Evolutionary conservation across 768 basidiomycete species (phyloP), one percentile per base, ranked within the genome.

Genomic region (Rickenella mellea): DNA sequence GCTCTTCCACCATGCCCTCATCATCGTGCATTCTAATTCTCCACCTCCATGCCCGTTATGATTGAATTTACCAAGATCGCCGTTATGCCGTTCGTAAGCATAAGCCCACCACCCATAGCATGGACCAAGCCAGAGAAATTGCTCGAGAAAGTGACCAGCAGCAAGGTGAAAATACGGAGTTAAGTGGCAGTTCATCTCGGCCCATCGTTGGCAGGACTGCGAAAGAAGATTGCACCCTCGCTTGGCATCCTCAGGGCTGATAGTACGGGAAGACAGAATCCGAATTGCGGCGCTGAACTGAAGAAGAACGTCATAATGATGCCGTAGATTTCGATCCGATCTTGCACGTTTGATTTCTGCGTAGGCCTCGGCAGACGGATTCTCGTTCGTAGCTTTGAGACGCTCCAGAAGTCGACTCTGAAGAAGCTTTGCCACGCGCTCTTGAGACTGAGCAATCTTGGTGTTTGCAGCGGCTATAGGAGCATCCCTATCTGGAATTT

Each of bases 1-100:
- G 2, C 40, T 27, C 28, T 51, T 52, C 48, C 48, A 49, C 50
- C 50, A 54, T 3, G 45, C 40, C 6, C 51, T 45, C 52, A 54
- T 54, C 51, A 52, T 51, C 5, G 51, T 54, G 1, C 42, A 48
- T 28, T 54, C 52, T 10, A 54, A 35, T 38, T 54, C 50, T 2
- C 52, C 52, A 0, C 52, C 52, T 1, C 51, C 39, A 28, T 54
- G 52, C 5, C 52, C 48, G 21, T 54, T 54, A 25, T 48, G 40
- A 17, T 54, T 49, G 29, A 50, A 41, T 2, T 43, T 39, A 5
- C 40, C 48, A 3, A 54, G 40, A 5, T 31, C 20, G 1, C 52
- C 52, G 26, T 54, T 52, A 31, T 54, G 48, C 3, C 52, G 42
- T 29, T 54, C 51, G 39, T 54, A 54, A 1, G 45, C 27, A 36